Evolutionary conservation across 2,329 filamentous ascomycete species (phyloP).

Genomic region (Didymella arachidicola): DNA sequence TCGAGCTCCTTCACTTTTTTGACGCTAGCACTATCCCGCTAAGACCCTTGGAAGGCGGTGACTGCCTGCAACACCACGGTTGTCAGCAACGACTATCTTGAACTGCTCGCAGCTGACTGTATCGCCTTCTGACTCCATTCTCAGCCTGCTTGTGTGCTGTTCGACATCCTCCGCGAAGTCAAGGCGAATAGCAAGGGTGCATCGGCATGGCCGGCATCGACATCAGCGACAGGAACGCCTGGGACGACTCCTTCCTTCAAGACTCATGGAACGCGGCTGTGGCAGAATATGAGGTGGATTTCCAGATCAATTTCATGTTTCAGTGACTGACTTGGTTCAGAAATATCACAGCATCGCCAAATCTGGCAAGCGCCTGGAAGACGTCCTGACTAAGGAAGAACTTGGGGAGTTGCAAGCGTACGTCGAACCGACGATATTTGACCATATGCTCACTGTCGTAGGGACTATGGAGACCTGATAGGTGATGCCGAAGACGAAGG

Average conservation of each 20-base stretch:
- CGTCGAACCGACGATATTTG: background rate
- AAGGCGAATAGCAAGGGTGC: background rate
- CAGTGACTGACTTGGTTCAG: constrained; percentile 32
- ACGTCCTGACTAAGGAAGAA: constrained; percentile 45
- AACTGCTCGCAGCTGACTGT: background rate
- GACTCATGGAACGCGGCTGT: constrained; percentile 48
- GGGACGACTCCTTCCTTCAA: constrained; percentile 50
- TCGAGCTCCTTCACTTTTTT: constrained; percentile 43
- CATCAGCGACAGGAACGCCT: constrained; percentile 44
- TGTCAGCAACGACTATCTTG: background rate
- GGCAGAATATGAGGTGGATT: constrained; percentile 47
- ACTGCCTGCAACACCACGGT: constrained; percentile 10
- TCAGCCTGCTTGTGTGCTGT: background rate
- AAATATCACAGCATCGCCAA: constrained; percentile 51
- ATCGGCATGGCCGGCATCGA: constrained; percentile 37
- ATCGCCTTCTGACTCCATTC: no score
- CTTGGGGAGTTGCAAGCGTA: constrained; percentile 43
- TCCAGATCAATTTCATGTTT: constrained; percentile 1
- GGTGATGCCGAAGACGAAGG: constrained; percentile 33
- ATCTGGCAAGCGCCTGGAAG: constrained; percentile 47
- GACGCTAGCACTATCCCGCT: constrained; percentile 34
- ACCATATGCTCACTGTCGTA: constrained; percentile 26
- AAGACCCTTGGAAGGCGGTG: constrained; percentile 19
- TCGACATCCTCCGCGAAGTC: background rate
- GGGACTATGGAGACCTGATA: constrained; percentile 45